Base-by-base conservation (phyloP, 108 stramenopile species). In the Cylindrotheca closterium region DNA sequence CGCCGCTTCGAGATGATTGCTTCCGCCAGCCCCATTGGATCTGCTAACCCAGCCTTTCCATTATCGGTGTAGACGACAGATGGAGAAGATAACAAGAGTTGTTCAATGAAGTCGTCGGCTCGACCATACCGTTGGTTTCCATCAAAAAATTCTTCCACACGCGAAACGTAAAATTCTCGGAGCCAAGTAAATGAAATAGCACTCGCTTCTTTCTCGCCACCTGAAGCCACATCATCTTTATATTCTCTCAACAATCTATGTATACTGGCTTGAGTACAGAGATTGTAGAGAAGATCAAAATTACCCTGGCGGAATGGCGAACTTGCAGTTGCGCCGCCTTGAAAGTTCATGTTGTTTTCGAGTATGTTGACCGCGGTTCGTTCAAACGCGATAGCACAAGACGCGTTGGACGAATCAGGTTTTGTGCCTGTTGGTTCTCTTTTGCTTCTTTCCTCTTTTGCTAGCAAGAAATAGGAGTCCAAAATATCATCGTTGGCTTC, bases 21-120 rank as follows among this genome's bases (percentile, higher is more conserved):
- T 54, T 91, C 86, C 17, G 84, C 78, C 2, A 85, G 30, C 8
- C 76, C 63, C 61, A 85, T 47, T 25, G 81, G 81, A 75, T 86
- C 82, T 12, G 58, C 68, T 5, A 82, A 59, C 0, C 72, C 73
- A 0, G 70, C 30, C n/a, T 56, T 42, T 18, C 58, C 73, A 15
- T 74, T 73, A 30, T 31, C 49, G 30, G 64, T 49, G 4, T 67
- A 56, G 30, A 77, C 65, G 12, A 86, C 66, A 3, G 75, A 73
- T 8, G 92, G 92, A 1, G 88, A 63, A 1, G 79, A 69, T 15
- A 77, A 62, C 18, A 93, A 66, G 58, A 93, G 70, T 51, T 77
- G 83, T 55, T 93, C 88, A 47, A 93, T 70, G 71, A 91, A 91
- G 64, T 91, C 89, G 71, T 91, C 89, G 52, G 83, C 86, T 58